Base-by-base conservation (phyloP, 768 basidiomycete genomes). In the Coprinellus micaceus region DNA sequence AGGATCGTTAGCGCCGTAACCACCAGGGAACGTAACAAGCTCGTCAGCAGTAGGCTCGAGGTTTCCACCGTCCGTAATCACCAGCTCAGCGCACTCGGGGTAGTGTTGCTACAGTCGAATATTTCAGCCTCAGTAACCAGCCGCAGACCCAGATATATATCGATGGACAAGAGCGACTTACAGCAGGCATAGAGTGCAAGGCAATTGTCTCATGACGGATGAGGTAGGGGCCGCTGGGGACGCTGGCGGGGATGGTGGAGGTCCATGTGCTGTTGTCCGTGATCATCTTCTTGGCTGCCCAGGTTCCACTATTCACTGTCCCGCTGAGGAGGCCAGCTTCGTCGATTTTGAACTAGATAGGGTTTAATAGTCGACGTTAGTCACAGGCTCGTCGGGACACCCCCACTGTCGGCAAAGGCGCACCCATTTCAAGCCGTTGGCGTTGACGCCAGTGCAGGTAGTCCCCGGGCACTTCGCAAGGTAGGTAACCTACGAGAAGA, bases 101-200 rank as follows among this genome's bases (percentile, higher is more conserved):
- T 90, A 90, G 67, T 89, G 82, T 78, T 90, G 83, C 68, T 83
- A 66, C 33, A 6, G 13, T 33, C 13, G 33, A 6, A 6, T 6
- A 33, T 33, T 6, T 33, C 13, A 33, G 7, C n/a, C n/a, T 33
- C 7, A n/a, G n/a, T n/a, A n/a, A n/a, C n/a, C n/a, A n/a, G n/a
- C n/a, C n/a, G n/a, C n/a, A n/a, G n/a, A n/a, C n/a, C n/a, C n/a
- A n/a, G n/a, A n/a, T n/a, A n/a, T n/a, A n/a, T n/a, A n/a, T n/a
- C n/a, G n/a, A n/a, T n/a, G 13, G n/a, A 21, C 26, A 24, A 28
- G 21, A 17, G 28, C 12, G 37, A 57, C 71, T 55, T 61, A 80
- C 77, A 50, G 83, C 83, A 45, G 83, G 83, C 46, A 77, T 64
- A 11, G 77, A 78, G 63, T 79, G 77, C n/a, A 79, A 66, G 25